Conservation (phyloP, 192 early-diverging fungal species). For the Dissophora ornata region DNA sequence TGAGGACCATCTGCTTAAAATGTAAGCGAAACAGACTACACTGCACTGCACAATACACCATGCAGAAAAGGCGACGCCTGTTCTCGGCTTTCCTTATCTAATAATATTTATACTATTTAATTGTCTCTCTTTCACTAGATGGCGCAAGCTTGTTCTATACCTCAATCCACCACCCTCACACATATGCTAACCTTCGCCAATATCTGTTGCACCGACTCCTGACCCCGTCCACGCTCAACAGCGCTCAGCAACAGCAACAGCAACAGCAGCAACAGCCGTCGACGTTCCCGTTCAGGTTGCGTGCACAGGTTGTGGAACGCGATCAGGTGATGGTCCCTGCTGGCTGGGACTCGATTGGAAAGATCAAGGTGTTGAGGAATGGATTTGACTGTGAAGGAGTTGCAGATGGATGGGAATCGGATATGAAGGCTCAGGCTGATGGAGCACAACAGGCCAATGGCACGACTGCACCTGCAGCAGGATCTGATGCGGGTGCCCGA, state of each 20-base stretch:
- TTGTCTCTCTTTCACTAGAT: conserved; percentile 59
- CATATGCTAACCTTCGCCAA: conserved; percentile 79
- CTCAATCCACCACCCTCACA: conserved; percentile 80
- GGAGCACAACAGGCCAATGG: no score
- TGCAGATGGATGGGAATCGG: conserved; percentile 71
- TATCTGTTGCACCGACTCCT: conserved; percentile 86
- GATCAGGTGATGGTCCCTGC: conserved; percentile 89
- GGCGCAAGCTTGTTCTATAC: conserved; percentile 94
- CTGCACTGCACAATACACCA: background rate
- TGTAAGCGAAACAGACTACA: conserved; percentile 60
- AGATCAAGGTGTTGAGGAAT: conserved; percentile 80
- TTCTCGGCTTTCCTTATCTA: background rate
- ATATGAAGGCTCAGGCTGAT: conserved; percentile 36
- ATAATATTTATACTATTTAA: background rate
- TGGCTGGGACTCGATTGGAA: conserved; percentile 94
- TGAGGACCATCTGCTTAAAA: conserved; percentile 91
- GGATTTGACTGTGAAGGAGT: conserved; percentile 77
- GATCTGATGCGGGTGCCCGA: conserved; percentile 57
- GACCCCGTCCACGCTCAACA: conserved; percentile 34
- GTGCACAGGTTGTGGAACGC: conserved; percentile 88
- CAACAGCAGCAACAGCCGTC: conserved; percentile 20
- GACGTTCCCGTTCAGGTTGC: conserved; percentile 69
- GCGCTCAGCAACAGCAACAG: conserved; percentile 20
- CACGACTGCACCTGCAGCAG: background rate
- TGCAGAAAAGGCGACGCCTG: no score